phyloP scores from a whole-genome alignment of 768 basidiomycete genomes.

The Xanthoconium purpureum region DNA sequence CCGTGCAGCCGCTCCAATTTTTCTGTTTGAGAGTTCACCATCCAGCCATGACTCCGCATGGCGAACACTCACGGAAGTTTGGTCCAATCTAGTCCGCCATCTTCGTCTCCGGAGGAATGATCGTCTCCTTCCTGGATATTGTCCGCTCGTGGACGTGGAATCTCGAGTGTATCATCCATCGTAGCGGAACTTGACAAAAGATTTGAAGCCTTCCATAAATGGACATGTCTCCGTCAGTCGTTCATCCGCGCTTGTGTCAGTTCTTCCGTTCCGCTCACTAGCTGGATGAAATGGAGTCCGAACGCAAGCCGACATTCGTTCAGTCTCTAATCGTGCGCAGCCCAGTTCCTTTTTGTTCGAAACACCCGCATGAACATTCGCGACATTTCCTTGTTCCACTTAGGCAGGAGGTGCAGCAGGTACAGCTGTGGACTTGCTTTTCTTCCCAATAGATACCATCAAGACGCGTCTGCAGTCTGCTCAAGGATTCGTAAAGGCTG shows the following conservation, averaged over 20 bases:
- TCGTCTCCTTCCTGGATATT: constrained; percentile 32
- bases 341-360: constrained; percentile 5
- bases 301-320: constrained; percentile 39
- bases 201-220: constrained; percentile 9
- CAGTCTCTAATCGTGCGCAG: constrained; percentile 47
- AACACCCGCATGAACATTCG: constrained; percentile 10
- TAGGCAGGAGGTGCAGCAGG: constrained; percentile 92
- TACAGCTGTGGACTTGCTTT: constrained; percentile 88
- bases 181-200: background rate
- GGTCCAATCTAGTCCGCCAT: constrained; percentile 79
- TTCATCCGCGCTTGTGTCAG: background rate
- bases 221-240: background rate
- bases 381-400: constrained; percentile 5
- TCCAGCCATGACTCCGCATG: constrained; percentile 4
- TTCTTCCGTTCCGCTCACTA: constrained; percentile 7
- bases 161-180: constrained; percentile 66
- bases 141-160: constrained; percentile 26
- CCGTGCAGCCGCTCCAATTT: constrained; percentile 34
- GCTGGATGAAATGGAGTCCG: constrained; percentile 23
- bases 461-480: constrained; percentile 92
- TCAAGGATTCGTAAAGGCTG: constrained; percentile 80
- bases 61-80: constrained; percentile 54
- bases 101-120: constrained; percentile 68
- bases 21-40: constrained; percentile 13
- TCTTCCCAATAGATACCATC: constrained; percentile 95